Conservation (phyloP, 2,329 filamentous ascomycete species). For the Trichoderma aggressivum region DNA sequence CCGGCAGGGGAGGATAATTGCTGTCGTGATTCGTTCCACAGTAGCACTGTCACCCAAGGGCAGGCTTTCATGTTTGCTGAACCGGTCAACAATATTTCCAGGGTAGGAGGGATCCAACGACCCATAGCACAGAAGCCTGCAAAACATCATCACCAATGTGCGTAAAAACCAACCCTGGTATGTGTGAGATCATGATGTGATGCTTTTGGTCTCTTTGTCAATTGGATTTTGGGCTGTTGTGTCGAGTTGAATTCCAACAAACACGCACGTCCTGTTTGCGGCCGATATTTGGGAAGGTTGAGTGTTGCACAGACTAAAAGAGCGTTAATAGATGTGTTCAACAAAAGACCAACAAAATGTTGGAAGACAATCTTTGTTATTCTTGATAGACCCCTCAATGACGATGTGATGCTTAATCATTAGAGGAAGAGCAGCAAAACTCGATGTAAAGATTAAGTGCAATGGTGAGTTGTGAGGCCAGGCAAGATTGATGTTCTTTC, state of each 20-base stretch:
- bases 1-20: not conserved
- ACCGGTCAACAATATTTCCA: not conserved
- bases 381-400: not conserved
- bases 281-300: not conserved
- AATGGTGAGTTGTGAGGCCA: too few species aligned
- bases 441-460: not conserved
- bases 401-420: not conserved
- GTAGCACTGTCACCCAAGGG: not conserved
- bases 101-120: not conserved
- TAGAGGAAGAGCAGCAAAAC: not conserved
- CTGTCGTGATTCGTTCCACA: not conserved
- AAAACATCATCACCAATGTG: not conserved
- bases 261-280: not conserved
- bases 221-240: not conserved
- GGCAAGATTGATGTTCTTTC: not conserved
- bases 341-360: not conserved
- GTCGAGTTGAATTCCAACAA: too few species aligned
- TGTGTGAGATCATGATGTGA: not conserved
- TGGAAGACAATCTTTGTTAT: not conserved
- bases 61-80: not conserved
- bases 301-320: not conserved
- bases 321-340: not conserved
- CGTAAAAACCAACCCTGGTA: not conserved
- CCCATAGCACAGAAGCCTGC: not conserved
- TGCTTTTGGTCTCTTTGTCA: not conserved